Evolutionary conservation across 352 stramenopile species (phyloP).

Genomic region (Peronospora destructor): DNA sequence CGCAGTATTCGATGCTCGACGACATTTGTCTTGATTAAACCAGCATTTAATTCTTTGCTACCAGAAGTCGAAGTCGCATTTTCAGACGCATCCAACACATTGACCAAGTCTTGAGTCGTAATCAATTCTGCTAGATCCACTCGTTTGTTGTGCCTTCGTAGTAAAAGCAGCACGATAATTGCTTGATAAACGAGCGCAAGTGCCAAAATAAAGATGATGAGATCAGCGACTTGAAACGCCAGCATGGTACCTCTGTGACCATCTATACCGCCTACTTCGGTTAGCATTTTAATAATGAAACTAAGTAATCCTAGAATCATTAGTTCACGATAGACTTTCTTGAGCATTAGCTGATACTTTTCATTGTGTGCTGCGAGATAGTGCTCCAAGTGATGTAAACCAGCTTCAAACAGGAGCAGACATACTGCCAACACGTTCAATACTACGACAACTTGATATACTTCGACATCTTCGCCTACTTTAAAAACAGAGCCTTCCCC

Average conservation of each 20-base stretch:
- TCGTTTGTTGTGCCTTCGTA: conserved; percentile 32
- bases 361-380: conserved; percentile 20
- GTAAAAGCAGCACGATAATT: conserved; percentile 29
- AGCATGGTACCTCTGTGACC: conserved; percentile 26
- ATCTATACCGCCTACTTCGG: conserved; percentile 29
- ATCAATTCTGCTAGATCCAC: conserved; percentile 39
- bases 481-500: conserved; percentile 37
- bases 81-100: conserved; percentile 5
- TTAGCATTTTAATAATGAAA: conserved; percentile 41
- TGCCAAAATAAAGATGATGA: conserved; percentile 50
- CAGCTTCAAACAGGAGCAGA: conserved; percentile 36
- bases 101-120: conserved; percentile 31
- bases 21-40: conserved; percentile 12
- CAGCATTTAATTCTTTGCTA: neutral
- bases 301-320: conserved; percentile 54
- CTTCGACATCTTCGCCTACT: conserved; percentile 46
- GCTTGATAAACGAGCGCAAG: conserved; percentile 44
- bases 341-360: conserved; percentile 61
- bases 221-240: conserved; percentile 43
- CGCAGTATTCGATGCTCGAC: conserved; percentile 35
- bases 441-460: conserved; percentile 36
- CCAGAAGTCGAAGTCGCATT: neutral
- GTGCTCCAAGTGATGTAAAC: conserved; percentile 28
- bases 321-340: conserved; percentile 52
- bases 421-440: conserved; percentile 36